Evolutionary conservation across 2,329 filamentous ascomycete species (phyloP), one percentile per base, ranked within the genome.

Genomic region (Fusarium solani-melongenae): DNA sequence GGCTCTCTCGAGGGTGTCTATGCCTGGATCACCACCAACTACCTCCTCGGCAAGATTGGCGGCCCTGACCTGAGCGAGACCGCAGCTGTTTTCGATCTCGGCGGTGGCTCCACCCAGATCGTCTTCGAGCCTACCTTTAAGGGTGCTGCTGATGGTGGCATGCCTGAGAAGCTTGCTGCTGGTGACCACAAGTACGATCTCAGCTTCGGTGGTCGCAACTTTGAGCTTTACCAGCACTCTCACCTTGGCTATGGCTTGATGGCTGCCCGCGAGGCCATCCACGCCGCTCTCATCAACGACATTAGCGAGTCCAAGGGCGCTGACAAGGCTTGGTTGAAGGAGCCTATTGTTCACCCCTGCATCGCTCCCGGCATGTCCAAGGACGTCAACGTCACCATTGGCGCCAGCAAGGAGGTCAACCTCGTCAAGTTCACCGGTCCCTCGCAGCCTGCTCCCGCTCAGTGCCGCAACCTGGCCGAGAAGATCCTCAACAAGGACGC

Each of bases 21-120:
- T 81, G 97, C 96, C 62, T 99, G 96, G 96, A 97, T 99, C 82
- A 99, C 96, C 8, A 96, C 95, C 75, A 99, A 99, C 88, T 99
- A 99, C 84, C 92, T 99, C 44, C 91, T 99, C 27, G 96, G 96
- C 79, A 98, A 98, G 86, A 98, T 99, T 83, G 96, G 96, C 68
- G 93, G 94, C 12, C 94, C 95, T 2, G 96, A 98, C 81, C 91
- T 95, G 82, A 94, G 90, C 72, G 93, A 94, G 59, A 98, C 96
- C 2, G 97, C 96, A 44, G 96, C 96, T 59, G 91, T 98, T 67
- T 98, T 99, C 79, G 96, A 99, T 81, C 92, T 99, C 57, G 96
- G 96, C 72, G 96, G 96, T 79, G 96, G 96, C 62, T 98, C 95
- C 24, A 99, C 97, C 15, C 96, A 99, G 86, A 98, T 99, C 80